Base-by-base conservation (phyloP, 768 basidiomycete genomes). In the Termitomyces sp. region DNA sequence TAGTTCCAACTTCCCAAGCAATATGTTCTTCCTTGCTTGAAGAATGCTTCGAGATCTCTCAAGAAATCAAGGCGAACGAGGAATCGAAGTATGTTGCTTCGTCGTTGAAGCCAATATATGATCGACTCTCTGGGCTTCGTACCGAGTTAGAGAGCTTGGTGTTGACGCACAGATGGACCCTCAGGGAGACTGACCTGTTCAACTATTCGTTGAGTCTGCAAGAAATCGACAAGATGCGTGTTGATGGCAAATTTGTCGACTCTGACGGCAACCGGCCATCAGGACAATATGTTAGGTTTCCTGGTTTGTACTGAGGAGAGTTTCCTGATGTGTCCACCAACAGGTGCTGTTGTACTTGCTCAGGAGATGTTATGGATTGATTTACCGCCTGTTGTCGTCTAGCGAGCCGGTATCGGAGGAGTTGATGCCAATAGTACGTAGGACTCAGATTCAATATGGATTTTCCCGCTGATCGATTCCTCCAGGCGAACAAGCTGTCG, bases 361-460 rank as follows among this genome's bases (percentile, higher is more conserved):
- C 54, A 78, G 96, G 65, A 83, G 96, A 68, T 99, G 97, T 76
- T 95, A 98, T 70, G 96, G 96, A 60, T 81, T 98, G 52, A 95
- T 97, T 64, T 98, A 98, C 71, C 83, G 89, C 30, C 72, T 99
- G 50, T 82, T 99, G 60, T 94, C 94, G 26, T 94, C 94, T 20
- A 93, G 91, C 61, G 96, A 98, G 73, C 97, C 97, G 0, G 94
- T 99, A 2, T 96, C 94, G 0, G 97, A 99, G 71, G 97, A 98
- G 71, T 76, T 99, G 16, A 98, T 98, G 91, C 95, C 95, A 5
- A 83, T 97, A 40, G 95, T 95, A 71, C 41, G 67, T 60, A 53
- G 24, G 35, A 8, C 30, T 48, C 20, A 11, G 30, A 11, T 13
- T 24, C 3, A 20, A 48, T 11, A 10, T 30, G 28, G 18, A 26